These are phyloP conservation scores for Candida sakaeoensis DNA, from an alignment of 805 yeast species.

Conservation along the genomic window DNA sequence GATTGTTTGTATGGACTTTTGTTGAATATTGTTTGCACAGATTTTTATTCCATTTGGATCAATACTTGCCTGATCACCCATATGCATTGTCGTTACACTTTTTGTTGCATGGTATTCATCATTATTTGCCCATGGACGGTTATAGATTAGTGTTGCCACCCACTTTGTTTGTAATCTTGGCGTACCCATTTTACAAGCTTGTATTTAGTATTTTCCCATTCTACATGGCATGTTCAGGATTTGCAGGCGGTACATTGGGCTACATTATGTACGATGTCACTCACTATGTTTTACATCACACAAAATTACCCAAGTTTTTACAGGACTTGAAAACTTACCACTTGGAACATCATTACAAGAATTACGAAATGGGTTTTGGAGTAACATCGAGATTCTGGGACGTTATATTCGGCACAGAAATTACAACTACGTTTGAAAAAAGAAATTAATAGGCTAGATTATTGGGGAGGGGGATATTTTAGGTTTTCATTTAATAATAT, in stretches of 20 bases:
- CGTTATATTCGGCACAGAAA: conserved; percentile 77
- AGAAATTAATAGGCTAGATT: conserved; percentile 16
- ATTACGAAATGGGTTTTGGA: conserved; percentile 95
- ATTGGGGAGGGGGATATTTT: not conserved
- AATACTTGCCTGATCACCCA: conserved; percentile 77
- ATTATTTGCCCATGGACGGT: conserved; percentile 95
- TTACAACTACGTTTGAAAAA: conserved; percentile 50
- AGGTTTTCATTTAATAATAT: conserved; percentile 5
- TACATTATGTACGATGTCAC: conserved; percentile 88
- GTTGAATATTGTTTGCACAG: conserved; percentile 87
- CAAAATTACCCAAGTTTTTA: conserved; percentile 69
- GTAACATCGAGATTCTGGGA: conserved; percentile 96
- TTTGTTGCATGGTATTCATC: conserved; percentile 93
- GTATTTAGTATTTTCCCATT: conserved; percentile 77
- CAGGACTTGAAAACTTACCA: conserved; percentile 85
- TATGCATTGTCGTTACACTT: conserved; percentile 79
- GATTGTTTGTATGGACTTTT: conserved; percentile 91
- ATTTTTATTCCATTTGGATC: conserved; percentile 88
- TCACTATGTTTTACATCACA: conserved; percentile 93
- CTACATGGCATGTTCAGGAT: conserved; percentile 84
- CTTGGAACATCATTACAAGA: conserved; percentile 96
- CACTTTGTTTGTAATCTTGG: conserved; percentile 65
- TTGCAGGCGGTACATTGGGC: conserved; percentile 95
- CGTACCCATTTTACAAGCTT: conserved; percentile 75
- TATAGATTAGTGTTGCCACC: conserved; percentile 96